These are phyloP conservation scores for Venturia pyrina DNA, from an alignment of 2,329 filamentous ascomycete genomes.

Conservation along the genomic window DNA sequence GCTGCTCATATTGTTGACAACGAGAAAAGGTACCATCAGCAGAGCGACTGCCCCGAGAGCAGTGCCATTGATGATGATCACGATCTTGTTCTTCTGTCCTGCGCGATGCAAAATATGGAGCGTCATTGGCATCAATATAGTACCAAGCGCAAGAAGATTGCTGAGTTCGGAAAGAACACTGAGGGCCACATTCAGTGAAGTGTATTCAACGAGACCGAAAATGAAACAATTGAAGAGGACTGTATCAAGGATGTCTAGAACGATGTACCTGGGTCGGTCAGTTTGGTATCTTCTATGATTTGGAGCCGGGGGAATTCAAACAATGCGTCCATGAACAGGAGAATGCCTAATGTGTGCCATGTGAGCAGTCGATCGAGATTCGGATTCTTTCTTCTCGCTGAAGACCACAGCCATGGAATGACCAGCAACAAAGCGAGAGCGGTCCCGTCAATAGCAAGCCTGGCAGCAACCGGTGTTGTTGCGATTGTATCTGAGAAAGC, in stretches of 20 bases:
- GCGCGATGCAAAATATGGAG: background rate
- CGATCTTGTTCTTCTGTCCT: background rate
- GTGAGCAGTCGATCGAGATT: slow-evolving; percentile 2
- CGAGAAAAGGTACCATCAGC: background rate
- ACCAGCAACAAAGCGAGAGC: background rate
- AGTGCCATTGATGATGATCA: background rate
- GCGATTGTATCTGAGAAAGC: background rate
- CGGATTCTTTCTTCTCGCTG: slow-evolving; percentile 1
- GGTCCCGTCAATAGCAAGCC: background rate
- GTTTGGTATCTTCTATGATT: background rate
- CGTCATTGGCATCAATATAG: background rate
- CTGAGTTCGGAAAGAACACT: background rate
- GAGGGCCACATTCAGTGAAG: background rate
- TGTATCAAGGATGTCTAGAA: background rate
- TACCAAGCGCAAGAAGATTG: background rate
- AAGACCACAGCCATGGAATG: background rate
- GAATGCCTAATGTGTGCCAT: background rate
- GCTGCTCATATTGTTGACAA: background rate
- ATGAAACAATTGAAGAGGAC: slow-evolving; percentile 1
- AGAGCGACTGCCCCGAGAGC: background rate
- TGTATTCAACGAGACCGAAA: background rate
- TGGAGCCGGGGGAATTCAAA: background rate
- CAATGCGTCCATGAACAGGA: background rate
- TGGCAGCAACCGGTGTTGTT: background rate
- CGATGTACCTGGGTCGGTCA: slow-evolving; percentile 1